Evolutionary conservation across 441 rosid species (phyloP).

Genomic region (Gossypium schwendimanii): DNA sequence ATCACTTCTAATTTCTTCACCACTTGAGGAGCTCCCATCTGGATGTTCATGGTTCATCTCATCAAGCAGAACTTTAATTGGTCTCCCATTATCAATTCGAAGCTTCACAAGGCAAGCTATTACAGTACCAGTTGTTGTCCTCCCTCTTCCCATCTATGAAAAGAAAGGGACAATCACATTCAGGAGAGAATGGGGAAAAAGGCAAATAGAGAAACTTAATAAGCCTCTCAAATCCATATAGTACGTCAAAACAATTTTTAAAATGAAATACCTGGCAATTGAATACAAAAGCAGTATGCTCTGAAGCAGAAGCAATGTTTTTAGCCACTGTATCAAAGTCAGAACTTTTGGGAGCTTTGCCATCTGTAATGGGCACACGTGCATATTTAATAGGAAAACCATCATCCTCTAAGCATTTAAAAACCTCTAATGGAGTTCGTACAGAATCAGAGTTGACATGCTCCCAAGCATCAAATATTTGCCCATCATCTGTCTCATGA

Average conservation of each 20-base stretch:
- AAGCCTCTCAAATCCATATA: slow-evolving; percentile 7
- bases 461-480: slow-evolving; percentile 95
- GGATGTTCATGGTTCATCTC: slow-evolving; percentile 53
- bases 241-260: not conserved
- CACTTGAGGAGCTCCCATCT: slow-evolving; percentile 87
- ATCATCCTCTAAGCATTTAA: slow-evolving; percentile 70
- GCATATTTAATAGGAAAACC: slow-evolving; percentile 90
- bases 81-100: slow-evolving; percentile 83
- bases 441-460: slow-evolving; percentile 66
- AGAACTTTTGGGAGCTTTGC: slow-evolving; percentile 97
- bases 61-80: slow-evolving; percentile 58
- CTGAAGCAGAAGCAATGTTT: slow-evolving; percentile 84
- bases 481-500: slow-evolving; percentile 82
- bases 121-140: slow-evolving; percentile 98
- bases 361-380: slow-evolving; percentile 97
- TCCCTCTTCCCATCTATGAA: slow-evolving; percentile 97
- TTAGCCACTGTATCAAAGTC: slow-evolving; percentile 74
- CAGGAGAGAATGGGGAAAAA: slow-evolving; percentile 6
- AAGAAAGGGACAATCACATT: slow-evolving; percentile 17
- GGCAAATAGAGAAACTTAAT: slow-evolving; percentile 9
- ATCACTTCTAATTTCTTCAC: slow-evolving; percentile 75
- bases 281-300: slow-evolving; percentile 91
- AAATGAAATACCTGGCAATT: slow-evolving; percentile 79
- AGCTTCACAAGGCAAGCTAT: slow-evolving; percentile 97
- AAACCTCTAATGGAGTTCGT: slow-evolving; percentile 95